Evolutionary conservation across 2,329 filamentous ascomycete species (phyloP).

Genomic region (Fusarium coffeatum): DNA sequence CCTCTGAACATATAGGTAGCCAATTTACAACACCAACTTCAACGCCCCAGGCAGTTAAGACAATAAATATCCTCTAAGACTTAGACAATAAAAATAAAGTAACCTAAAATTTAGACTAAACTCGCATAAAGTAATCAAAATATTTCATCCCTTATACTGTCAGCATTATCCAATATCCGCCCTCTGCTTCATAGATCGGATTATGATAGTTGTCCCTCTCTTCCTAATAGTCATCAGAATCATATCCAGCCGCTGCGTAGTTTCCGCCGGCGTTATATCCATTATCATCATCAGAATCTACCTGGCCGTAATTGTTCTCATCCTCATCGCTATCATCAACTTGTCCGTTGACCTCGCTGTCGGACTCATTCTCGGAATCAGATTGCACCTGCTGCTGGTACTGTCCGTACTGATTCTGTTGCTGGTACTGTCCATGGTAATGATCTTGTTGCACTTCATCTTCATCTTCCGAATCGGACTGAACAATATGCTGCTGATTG

Average conservation of each 20-base stretch:
- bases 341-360: background rate
- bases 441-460: background rate
- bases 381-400: background rate
- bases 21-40: background rate
- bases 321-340: background rate
- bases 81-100: too few relatives aligned
- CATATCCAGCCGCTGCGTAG: background rate
- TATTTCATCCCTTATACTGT: too few relatives aligned
- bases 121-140: too few relatives aligned
- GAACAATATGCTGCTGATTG: background rate
- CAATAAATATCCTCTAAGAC: too few relatives aligned
- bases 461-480: background rate
- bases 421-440: background rate
- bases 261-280: background rate
- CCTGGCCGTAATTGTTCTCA: background rate
- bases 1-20: background rate
- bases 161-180: too few relatives aligned
- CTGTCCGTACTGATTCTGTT: background rate
- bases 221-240: background rate
- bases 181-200: background rate
- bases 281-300: too few relatives aligned
- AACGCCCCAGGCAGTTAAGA: too few relatives aligned
- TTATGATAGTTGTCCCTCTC: background rate
- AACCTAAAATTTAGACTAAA: too few relatives aligned
- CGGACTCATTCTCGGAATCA: background rate